Evolutionary conservation across 495 filamentous ascomycete species (phyloP).

Genomic region (Bacidia rubella): DNA sequence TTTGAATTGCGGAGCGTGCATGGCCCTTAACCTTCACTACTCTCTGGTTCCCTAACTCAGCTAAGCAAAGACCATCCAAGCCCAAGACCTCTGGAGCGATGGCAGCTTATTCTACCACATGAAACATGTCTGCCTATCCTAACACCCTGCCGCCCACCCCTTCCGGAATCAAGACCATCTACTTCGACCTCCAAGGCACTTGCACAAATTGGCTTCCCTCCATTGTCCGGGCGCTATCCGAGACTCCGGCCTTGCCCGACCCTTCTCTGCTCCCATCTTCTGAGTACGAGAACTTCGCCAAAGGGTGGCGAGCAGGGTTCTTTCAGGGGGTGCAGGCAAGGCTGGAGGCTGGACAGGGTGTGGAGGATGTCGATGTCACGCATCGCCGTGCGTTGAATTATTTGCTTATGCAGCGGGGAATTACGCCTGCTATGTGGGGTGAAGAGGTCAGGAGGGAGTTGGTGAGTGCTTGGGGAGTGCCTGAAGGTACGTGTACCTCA

Average conservation of each 20-base stretch:
- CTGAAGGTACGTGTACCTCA: constrained; percentile 17
- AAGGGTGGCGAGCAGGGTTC: constrained; percentile 17
- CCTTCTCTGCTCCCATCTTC: neutral
- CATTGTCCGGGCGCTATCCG: constrained; percentile 14
- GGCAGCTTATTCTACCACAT: too few species aligned
- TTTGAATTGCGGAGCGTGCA: too few species aligned
- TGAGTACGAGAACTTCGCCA: constrained; percentile 9
- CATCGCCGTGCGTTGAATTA: constrained; percentile 19
- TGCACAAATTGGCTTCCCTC: constrained; percentile 31
- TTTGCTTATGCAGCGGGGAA: constrained; percentile 8
- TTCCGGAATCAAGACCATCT: constrained; percentile 22
- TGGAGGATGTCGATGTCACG: constrained; percentile 22
- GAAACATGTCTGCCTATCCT: too few species aligned
- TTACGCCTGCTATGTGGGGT: constrained; percentile 12
- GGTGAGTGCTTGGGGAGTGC: constrained; percentile 6
- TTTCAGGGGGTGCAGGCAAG: constrained; percentile 16
- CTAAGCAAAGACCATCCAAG: too few species aligned
- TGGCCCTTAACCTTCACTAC: too few species aligned
- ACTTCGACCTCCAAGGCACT: constrained; percentile 37
- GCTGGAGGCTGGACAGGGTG: constrained; percentile 2
- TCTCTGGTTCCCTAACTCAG: too few species aligned
- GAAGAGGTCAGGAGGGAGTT: constrained; percentile 8
- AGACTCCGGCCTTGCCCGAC: constrained; percentile 14
- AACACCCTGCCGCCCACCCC: too few species aligned
- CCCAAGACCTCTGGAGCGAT: too few species aligned